Base-by-base conservation (phyloP, 2,329 filamentous ascomycete genomes). In the Neopestalotiopsis rosae region DNA sequence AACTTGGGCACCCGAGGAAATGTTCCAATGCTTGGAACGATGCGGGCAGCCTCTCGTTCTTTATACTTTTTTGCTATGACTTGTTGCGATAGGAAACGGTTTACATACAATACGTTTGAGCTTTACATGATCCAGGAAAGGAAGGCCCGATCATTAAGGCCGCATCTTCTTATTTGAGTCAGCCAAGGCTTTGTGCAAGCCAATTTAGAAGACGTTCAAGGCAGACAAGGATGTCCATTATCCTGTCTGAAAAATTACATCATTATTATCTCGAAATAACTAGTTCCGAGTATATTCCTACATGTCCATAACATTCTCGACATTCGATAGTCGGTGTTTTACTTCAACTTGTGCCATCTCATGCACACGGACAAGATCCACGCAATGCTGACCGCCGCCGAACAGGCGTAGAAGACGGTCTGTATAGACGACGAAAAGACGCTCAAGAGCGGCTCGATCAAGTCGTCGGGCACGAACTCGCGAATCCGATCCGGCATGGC, bases 271-370 rank as follows among this genome's bases (percentile, higher is more conserved):
- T 52, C 45, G 17, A 10, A 9, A 17, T 52, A 20, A 20, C 45
- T 52, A 52, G 7, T 52, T 52, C 45, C 45, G 17, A 52, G 30
- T 9, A 40, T 42, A 20, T 20, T 20, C 59, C 34, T 17, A 61
- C n/a, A 10, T 1, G 34, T 13, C 20, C 30, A 17, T 61, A 52
- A 9, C n/a, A 52, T 9, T 7, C 45, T 10, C 17, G 45, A 52
- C 45, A 52, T 2, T n/a, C n/a, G 17, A 14, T 7, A 38, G 3
- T 14, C 9, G 12, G 20, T 5, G 2, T 28, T 59, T 61, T 57
- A 17, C 9, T 34, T 66, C 20, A 69, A 59, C 49, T 24, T 67
- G n/a, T 64, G 64, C 68, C 68, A 69, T 59, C 65, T 45, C 68
- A 69, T 69, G 17, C 40, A 67, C 13, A 67, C 28, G 14, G 68